These are phyloP conservation scores for Planoprotostelium fungivorum DNA, from an alignment of 78 protist genomes.

Conservation along the genomic window DNA sequence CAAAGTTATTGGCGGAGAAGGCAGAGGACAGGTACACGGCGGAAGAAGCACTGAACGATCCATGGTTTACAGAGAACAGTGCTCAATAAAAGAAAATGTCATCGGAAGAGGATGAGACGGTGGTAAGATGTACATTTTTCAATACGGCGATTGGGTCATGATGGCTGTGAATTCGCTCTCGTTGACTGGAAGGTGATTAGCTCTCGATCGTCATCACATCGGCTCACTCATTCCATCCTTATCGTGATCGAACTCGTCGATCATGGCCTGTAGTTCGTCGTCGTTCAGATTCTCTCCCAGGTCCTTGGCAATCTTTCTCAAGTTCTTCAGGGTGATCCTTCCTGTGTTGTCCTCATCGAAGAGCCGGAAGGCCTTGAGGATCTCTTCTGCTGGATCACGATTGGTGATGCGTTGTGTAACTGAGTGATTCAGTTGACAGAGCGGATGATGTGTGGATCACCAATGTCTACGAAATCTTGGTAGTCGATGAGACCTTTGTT, in stretches of 20 bases:
- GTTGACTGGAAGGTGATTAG: too few species aligned
- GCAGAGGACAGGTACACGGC: not conserved
- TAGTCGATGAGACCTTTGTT: constrained; percentile 9
- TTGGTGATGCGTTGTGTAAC: constrained; percentile 26
- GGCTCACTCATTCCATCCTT: constrained; percentile 80
- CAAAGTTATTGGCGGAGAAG: not conserved
- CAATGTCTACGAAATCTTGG: constrained; percentile 44
- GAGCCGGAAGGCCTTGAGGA: constrained; percentile 72
- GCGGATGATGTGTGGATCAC: too few species aligned
- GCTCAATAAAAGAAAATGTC: too few species aligned
- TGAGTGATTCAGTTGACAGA: not conserved
- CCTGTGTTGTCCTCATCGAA: constrained; percentile 81
- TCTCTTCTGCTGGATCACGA: constrained; percentile 75
- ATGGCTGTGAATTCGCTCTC: not conserved
- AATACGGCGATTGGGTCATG: not conserved
- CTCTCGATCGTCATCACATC: too few species aligned
- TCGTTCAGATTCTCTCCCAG: constrained; percentile 79
- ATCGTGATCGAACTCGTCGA: constrained; percentile 89
- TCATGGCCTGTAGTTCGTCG: constrained; percentile 90
- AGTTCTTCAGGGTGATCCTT: constrained; percentile 42
- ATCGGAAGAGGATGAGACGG: too few species aligned
- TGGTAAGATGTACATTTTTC: not conserved
- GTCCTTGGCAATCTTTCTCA: constrained; percentile 59
- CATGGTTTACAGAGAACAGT: not conserved
- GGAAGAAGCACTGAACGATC: not conserved